Evolutionary conservation across 139 green algal species (phyloP).

Genomic region (Chlamydomonas incerta): DNA sequence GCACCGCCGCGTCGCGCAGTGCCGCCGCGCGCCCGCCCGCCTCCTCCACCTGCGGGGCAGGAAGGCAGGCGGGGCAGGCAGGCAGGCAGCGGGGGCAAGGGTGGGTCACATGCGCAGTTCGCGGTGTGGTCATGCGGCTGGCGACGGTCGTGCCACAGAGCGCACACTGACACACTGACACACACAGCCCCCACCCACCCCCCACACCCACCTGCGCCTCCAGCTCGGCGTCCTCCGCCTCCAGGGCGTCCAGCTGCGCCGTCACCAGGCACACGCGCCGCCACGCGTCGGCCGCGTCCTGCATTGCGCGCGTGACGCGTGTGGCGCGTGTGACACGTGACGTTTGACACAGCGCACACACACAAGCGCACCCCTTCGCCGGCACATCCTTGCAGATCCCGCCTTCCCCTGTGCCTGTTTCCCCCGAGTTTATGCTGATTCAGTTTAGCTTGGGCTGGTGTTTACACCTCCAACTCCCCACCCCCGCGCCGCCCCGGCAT

Average conservation of each 20-base stretch:
- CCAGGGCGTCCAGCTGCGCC: constrained; percentile 32
- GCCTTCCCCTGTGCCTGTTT: too few species aligned
- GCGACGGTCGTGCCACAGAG: too few species aligned
- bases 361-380: too few species aligned
- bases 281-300: constrained; percentile 41
- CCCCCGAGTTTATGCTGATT: too few species aligned
- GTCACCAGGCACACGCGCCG: constrained; percentile 11
- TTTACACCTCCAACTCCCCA: too few species aligned
- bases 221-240: constrained; percentile 37
- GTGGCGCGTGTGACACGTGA: too few species aligned
- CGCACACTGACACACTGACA: not conserved
- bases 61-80: not conserved
- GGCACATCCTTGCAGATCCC: too few species aligned
- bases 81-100: not conserved
- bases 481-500: too few species aligned
- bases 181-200: not conserved
- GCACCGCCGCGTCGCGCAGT: constrained; percentile 5
- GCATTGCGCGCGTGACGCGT: not conserved
- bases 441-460: too few species aligned
- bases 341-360: too few species aligned
- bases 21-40: not conserved
- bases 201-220: constrained; percentile 1
- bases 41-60: constrained; percentile 15
- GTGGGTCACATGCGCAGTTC: too few species aligned
- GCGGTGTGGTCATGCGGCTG: too few species aligned